Base-by-base conservation (phyloP, 441 rosid genomes). In the Euphorbia celastroides region DNA sequence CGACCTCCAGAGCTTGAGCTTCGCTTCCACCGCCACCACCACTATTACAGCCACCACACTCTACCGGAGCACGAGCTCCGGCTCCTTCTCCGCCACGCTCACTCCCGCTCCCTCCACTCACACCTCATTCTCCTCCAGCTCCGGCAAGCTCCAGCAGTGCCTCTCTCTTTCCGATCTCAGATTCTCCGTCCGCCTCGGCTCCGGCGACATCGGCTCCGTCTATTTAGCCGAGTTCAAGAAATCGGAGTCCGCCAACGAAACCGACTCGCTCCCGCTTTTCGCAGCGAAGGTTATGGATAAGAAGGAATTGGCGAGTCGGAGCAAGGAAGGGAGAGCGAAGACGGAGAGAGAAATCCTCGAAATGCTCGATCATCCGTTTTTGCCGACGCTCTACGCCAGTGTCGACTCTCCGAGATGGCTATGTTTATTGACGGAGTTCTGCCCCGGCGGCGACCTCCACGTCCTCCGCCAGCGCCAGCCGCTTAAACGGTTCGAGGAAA, bases 261-360 rank as follows among this genome's bases (percentile, higher is more conserved):
- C 66, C 36, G 65, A 74, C 46, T 60, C 42, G 54, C 23, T 48
- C 7, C 65, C 59, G 20, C 12, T 78, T 26, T 79, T 88, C 32
- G 96, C 96, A 0, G 96, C 95, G 22, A 93, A 93, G 42, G 95
- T 93, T 17, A 89, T 93, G 98, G 96, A 90, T 67, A 90, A 87
- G 77, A 83, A 82, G 60, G 98, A 93, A 76, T 84, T 93, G 23
- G 88, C 76, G 54, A 80, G 83, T 52, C 69, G 96, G 57, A 88
- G 80, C 64, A 93, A 93, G 73, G 95, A 90, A 80, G 90, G 96
- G 14, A 78, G 96, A 73, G 96, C 97, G 1, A 85, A 60, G 80
- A 87, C 88, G 7, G 98, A 93, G 89, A 80, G 70, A 76, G 97
- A 90, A 71, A 93, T 90, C 57, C 80, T 93, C 42, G 92, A 88